Percentiles rank a stretch among this genome's conserved stretches.
phyloP scores from a whole-genome alignment of 2,329 filamentous ascomycete genomes.

The Aspergillus puulaauensis region DNA sequence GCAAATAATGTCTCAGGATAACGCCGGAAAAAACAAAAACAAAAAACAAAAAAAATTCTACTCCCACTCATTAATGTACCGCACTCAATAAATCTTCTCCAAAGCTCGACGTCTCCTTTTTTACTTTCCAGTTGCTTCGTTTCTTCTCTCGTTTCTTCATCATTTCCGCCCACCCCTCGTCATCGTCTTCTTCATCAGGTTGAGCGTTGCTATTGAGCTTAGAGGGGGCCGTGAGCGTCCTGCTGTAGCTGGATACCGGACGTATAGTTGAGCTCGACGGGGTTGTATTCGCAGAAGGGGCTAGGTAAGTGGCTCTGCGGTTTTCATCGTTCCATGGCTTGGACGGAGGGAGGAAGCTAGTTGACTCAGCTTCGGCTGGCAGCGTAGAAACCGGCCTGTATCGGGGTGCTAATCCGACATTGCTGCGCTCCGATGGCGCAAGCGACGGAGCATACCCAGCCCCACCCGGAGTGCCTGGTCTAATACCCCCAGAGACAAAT shows the following conservation, averaged over 20 bases:
- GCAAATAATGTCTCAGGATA: slow-evolving; percentile 4
- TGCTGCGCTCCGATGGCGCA: slow-evolving; percentile 92
- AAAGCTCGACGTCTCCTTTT: slow-evolving; percentile 37
- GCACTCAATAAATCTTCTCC: slow-evolving; percentile 41
- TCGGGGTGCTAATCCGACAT: slow-evolving; percentile 81
- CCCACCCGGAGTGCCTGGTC: slow-evolving; percentile 25
- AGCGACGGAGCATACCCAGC: slow-evolving; percentile 79
- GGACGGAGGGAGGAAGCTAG: slow-evolving; percentile 33
- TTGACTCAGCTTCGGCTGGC: slow-evolving; percentile 37
- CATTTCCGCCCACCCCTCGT: slow-evolving; percentile 53
- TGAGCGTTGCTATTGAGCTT: slow-evolving; percentile 19
- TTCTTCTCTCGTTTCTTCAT: slow-evolving; percentile 51
- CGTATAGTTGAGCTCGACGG: slow-evolving; percentile 31
- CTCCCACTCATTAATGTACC: slow-evolving; percentile 29
- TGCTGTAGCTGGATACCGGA: slow-evolving; percentile 27
- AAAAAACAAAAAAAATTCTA: slow-evolving; percentile 10
- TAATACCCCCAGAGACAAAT: slow-evolving; percentile 27
- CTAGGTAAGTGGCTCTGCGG: slow-evolving; percentile 23
- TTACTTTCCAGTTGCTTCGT: slow-evolving; percentile 48
- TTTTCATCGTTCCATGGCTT: slow-evolving; percentile 41
- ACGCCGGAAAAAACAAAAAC: slow-evolving; percentile 5
- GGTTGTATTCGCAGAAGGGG: slow-evolving; percentile 23
- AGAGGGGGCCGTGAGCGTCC: slow-evolving; percentile 13
- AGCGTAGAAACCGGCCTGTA: slow-evolving; percentile 84
- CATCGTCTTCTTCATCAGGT: slow-evolving; percentile 49